These are phyloP conservation scores for Coffea canephora DNA, from an alignment of 257 asterid genomes.

Conservation along the genomic window DNA sequence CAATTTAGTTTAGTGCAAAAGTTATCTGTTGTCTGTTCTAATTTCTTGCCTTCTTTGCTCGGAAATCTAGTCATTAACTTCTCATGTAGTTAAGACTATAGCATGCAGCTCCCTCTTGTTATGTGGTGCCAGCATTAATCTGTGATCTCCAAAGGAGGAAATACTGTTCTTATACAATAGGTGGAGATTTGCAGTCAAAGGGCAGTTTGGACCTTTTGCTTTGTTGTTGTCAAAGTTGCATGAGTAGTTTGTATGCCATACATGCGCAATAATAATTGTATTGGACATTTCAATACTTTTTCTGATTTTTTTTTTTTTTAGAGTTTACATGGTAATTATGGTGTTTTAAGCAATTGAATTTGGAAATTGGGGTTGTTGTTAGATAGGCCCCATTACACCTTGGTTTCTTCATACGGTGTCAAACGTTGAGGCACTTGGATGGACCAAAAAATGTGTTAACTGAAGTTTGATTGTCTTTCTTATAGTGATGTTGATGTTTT, in stretches of 20 bases:
- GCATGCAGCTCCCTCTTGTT: not conserved
- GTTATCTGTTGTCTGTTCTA: not conserved
- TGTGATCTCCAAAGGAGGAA: not conserved
- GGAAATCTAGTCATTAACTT: not conserved
- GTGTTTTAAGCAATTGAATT: not conserved
- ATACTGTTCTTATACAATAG: not conserved
- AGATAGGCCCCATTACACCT: not conserved
- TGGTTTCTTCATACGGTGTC: not conserved
- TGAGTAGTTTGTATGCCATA: not conserved
- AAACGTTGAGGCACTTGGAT: not conserved
- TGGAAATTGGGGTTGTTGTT: not conserved
- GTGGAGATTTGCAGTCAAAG: not conserved
- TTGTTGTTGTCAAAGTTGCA: not conserved
- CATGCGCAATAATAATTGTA: not conserved
- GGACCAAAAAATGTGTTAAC: not conserved
- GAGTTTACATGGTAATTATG: not conserved
- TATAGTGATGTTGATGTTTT: not conserved
- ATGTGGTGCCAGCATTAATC: not conserved
- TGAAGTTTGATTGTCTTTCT: not conserved
- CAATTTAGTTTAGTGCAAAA: not conserved
- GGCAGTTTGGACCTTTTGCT: not conserved
- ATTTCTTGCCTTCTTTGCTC: not conserved
- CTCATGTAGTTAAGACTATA: not conserved
- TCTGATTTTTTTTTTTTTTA: no score
- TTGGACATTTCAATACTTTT: not conserved